Conservation (phyloP, 345 rosid species). For the Capsella bursapastoris region DNA sequence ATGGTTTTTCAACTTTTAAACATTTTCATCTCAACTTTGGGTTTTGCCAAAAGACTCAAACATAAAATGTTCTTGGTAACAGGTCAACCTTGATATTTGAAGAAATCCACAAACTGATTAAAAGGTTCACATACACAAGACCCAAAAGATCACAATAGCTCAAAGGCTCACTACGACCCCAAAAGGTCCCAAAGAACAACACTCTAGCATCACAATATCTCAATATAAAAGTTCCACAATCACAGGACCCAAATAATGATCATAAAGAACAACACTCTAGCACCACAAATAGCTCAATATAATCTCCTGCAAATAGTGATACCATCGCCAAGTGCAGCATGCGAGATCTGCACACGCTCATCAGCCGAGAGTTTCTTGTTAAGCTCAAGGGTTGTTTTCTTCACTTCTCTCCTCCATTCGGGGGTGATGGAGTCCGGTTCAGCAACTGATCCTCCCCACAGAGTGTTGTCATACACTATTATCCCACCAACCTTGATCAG, state of each 20-base stretch:
- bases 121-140: too few relatives aligned
- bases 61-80: too few relatives aligned
- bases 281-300: conserved; percentile 28
- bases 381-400: conserved; percentile 43
- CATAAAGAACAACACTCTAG: not conserved
- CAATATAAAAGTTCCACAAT: not conserved
- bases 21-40: not conserved
- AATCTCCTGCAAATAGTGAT: conserved; percentile 56
- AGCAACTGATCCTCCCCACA: conserved; percentile 58
- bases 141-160: too few relatives aligned
- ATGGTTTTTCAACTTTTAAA: not conserved
- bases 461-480: conserved; percentile 60
- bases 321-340: conserved; percentile 60
- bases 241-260: not conserved
- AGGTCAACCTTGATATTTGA: too few relatives aligned
- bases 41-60: not conserved
- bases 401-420: conserved; percentile 13
- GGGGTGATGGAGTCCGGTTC: conserved; percentile 43
- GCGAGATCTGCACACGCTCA: conserved; percentile 57
- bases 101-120: too few relatives aligned
- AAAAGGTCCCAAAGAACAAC: not conserved
- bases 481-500: conserved; percentile 64
- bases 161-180: not conserved
- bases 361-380: conserved; percentile 56
- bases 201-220: not conserved